A percentile compares a stretch with the other conserved stretches of the same genome.
phyloP scores from a whole-genome alignment of 2,329 filamentous ascomycete genomes.

The Colletotrichum sp. region DNA sequence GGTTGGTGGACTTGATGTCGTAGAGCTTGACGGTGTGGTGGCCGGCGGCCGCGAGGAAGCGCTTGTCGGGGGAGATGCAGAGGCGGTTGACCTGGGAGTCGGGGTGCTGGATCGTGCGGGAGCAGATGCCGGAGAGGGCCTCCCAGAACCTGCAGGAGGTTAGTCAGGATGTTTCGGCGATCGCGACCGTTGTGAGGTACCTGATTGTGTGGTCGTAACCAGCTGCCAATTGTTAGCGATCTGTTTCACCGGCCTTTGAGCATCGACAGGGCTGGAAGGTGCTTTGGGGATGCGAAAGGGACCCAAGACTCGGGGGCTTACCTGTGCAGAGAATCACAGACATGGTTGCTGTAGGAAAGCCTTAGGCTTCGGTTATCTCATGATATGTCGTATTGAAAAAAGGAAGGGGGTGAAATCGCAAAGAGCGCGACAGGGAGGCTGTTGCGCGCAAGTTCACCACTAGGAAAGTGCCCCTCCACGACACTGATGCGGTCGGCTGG shows the following conservation, averaged over 20 bases:
- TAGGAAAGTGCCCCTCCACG: constrained; percentile 14
- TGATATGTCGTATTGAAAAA: constrained; percentile 1
- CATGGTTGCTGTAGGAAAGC: constrained; percentile 40
- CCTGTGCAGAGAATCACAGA: constrained; percentile 69
- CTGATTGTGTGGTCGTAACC: constrained; percentile 69
- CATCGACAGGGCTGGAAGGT: background rate
- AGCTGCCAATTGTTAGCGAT: constrained; percentile 40
- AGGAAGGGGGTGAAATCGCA: background rate
- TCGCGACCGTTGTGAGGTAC: constrained; percentile 34
- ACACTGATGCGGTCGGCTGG: constrained; percentile 7
- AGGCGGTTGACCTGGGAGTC: constrained; percentile 98
- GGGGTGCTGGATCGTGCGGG: constrained; percentile 95
- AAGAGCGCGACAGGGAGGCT: background rate
- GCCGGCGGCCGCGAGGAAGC: constrained; percentile 84
- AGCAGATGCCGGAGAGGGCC: constrained; percentile 96
- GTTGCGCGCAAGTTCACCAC: background rate
- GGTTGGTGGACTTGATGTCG: constrained; percentile 98
- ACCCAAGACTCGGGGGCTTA: constrained; percentile 33
- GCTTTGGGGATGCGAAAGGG: background rate
- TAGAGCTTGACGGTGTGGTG: constrained; percentile 93
- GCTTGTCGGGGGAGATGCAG: constrained; percentile 98
- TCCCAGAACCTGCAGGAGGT: constrained; percentile 83
- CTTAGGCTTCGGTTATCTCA: constrained; percentile 15
- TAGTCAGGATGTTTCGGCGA: background rate
- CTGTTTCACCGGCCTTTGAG: background rate